phyloP scores from a whole-genome alignment of 73 alveolate species.

The Tetrahymena elliotti region DNA sequence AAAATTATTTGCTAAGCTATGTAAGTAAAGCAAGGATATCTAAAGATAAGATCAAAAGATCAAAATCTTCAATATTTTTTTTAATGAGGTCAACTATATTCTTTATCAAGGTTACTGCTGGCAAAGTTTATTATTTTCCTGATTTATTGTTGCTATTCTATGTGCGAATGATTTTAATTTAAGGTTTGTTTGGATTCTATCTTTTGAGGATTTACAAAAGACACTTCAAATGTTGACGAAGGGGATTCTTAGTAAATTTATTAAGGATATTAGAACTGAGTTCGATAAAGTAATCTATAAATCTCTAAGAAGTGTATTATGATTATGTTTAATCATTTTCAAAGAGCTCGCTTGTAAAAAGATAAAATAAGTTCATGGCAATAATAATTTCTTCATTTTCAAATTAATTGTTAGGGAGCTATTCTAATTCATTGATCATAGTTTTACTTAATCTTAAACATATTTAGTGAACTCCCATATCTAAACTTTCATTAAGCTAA shows the following conservation, averaged over 20 bases:
- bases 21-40: background rate
- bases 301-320: background rate
- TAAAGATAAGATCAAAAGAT: background rate
- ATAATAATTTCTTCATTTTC: background rate
- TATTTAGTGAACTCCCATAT: background rate
- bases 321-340: background rate
- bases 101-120: background rate
- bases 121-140: background rate
- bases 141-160: background rate
- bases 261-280: background rate
- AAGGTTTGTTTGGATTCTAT: background rate
- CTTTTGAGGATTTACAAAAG: background rate
- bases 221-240: background rate
- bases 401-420: background rate
- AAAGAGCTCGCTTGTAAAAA: background rate
- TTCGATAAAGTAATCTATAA: background rate
- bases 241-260: background rate
- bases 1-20: background rate
- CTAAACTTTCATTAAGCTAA: background rate
- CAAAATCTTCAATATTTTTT: background rate
- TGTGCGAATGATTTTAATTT: background rate
- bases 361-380: background rate
- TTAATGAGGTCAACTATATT: background rate
- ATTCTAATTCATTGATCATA: background rate
- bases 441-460: background rate